Evolutionary conservation across 2,329 filamentous ascomycete species (phyloP), one percentile per base, ranked within the genome.

Genomic region (Capronia coronata): DNA sequence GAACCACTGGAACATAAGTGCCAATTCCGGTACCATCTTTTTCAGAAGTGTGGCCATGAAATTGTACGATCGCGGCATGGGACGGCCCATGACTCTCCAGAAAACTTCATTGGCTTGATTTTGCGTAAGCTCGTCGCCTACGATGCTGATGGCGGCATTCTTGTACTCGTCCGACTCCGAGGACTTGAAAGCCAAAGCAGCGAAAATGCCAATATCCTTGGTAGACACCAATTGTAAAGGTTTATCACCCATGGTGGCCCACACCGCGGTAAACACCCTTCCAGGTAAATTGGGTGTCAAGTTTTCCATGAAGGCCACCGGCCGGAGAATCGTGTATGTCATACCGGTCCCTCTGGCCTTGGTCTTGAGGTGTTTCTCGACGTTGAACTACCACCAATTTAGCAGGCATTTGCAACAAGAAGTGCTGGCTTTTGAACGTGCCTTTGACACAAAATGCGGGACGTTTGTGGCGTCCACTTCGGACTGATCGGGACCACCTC

Each of bases 221-320:
- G 64, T 64, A 0, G 67, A 64, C 13, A 75, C 61, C n/a, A 71
- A 41, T 48, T 75, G 70, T 16, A 75, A 56, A 1, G 67, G 62
- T 51, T 72, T 74, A 1, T 64, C 69, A 40, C 68, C 62, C 13
- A 76, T 48, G 0, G 63, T 64, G 29, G 68, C 64, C 29, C 68
- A 63, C 61, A 72, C 70, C 0, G 74, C 68, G 0, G 71, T 61
- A 59, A 78, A 77, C 1, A 73, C 66, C 49, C 73, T 74, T 2
- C 73, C 74, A 7, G 68, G 55, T 55, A 77, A 73, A 9, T 68
- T 68, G 0, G 71, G 68, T 1, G 60, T 63, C 3, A 78, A 58
- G 65, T 76, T 77, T 6, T 84, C 80, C 69, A 82, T 78, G 65
- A 84, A 84, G 1, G 75, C 77, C 0, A 77, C 75, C 0, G 81